phyloP scores from a whole-genome alignment of 345 rosid species.

The Diplotaxis tenuifolia region DNA sequence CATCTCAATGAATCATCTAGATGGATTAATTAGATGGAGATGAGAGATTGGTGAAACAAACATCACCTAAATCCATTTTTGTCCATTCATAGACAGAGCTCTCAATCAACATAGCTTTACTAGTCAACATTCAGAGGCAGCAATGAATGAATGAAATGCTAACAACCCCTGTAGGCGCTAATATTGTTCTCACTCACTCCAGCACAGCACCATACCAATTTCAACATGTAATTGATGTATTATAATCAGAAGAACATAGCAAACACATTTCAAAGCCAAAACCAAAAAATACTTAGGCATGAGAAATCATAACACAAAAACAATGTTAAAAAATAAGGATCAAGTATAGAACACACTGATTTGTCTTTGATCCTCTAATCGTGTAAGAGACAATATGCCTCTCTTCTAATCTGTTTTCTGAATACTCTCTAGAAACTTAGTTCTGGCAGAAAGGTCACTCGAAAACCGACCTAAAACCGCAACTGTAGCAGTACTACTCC shows the following conservation, averaged over 20 bases:
- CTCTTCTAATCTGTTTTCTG: slow-evolving; percentile 5
- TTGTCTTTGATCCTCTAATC: not conserved
- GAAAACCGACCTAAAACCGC: slow-evolving; percentile 16
- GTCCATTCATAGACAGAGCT: too few relatives aligned
- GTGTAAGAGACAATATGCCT: not conserved
- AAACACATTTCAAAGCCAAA: slow-evolving; percentile 1
- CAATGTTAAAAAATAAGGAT: not conserved
- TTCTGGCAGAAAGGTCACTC: slow-evolving; percentile 7
- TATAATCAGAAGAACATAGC: not conserved
- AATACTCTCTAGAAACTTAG: not conserved
- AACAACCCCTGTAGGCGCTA: too few relatives aligned
- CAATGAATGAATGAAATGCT: too few relatives aligned
- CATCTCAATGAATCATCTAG: too few relatives aligned
- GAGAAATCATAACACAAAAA: slow-evolving; percentile 9
- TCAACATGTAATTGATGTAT: not conserved
- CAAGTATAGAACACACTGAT: not conserved
- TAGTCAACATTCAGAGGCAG: too few relatives aligned
- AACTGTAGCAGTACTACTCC: slow-evolving; percentile 15
- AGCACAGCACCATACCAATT: too few relatives aligned
- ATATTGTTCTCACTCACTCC: not conserved
- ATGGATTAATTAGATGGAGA: too few relatives aligned
- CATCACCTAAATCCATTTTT: too few relatives aligned
- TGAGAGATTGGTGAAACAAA: too few relatives aligned
- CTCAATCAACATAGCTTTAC: too few relatives aligned
- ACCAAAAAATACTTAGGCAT: not conserved